Percentiles rank a stretch among this genome's conserved stretches.
Evolutionary conservation across 2,329 filamentous ascomycete genomes (phyloP).

Genomic region (Claviceps arundinis): DNA sequence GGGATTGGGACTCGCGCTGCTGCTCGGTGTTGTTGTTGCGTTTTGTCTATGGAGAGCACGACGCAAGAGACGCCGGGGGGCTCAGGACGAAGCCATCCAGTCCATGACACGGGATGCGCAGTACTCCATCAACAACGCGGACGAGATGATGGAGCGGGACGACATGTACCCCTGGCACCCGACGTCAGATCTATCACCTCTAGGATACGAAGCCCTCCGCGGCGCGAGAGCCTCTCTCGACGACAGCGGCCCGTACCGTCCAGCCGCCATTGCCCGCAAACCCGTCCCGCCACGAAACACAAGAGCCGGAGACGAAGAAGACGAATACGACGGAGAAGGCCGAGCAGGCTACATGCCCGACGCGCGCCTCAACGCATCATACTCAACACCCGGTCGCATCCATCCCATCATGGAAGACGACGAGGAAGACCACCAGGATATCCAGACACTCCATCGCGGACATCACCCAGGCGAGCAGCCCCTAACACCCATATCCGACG

Average conservation of each 20-base stretch:
- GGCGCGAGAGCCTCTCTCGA: conserved; percentile 8
- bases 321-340: not conserved
- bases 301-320: not conserved
- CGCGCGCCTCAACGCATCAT: conserved; percentile 15
- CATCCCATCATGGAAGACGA: conserved; percentile 48
- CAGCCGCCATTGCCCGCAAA: conserved; percentile 19
- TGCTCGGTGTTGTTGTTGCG: conserved; percentile 31
- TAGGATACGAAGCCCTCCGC: conserved; percentile 39
- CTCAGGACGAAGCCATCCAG: conserved; percentile 31
- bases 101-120: conserved; percentile 35
- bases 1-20: conserved; percentile 43
- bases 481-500: conserved; percentile 22
- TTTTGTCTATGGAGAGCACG: conserved; percentile 39
- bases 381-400: conserved; percentile 27
- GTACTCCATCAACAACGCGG: conserved; percentile 29
- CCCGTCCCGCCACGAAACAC: not conserved
- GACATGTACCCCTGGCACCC: conserved; percentile 1
- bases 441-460: not conserved
- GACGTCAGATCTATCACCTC: conserved; percentile 22
- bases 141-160: conserved; percentile 34
- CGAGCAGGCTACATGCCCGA: conserved; percentile 20
- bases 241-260: conserved; percentile 16
- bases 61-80: conserved; percentile 20
- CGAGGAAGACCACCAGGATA: conserved; percentile 28
- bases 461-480: not conserved